Base-by-base conservation (phyloP, 2,329 filamentous ascomycete species). In the Lachnellula cervina region DNA sequence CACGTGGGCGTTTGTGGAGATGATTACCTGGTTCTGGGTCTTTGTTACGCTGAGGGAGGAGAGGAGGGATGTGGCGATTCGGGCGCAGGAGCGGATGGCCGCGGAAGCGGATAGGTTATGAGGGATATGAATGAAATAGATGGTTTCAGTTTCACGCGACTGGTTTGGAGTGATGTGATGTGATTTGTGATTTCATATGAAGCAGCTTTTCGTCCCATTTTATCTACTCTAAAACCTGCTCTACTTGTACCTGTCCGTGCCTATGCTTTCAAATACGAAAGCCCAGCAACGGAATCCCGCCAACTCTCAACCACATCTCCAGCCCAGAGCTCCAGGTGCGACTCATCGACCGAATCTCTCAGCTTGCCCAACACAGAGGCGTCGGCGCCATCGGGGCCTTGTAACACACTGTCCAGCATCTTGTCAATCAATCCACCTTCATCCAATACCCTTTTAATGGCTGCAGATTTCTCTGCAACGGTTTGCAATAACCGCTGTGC, bases 21-120 rank as follows among this genome's bases (percentile, higher is more conserved):
- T 90, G 70, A 77, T 90, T 62, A 80, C 81, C 59, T 96, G 91
- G 90, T 91, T 96, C 72, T 96, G 91, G 91, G 84, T 83, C 23
- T 90, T 84, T 78, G 78, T 86, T 32, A 87, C 83, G 4, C 70
- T 90, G 64, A 77, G 83, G 51, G 87, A 90, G 66, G 87, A 90
- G 75, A 68, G 74, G 53, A 69, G 68, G 49, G 68, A 71, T 49
- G 64, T 72, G 35, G 63, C 69, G 11, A 59, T 71, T 32, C 68
- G 67, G 46, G 60, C 67, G 9, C 56, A 54, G 45, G 43, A 61
- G 57, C 65, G 67, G 57, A 69, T 68, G 58, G 68, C 68, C 7
- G 68, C 70, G 19, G 69, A 74, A 55, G 70, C 74, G 25, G 62
- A 71, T 55, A 65, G 53, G 61, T 45, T 64, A 56, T 68, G 55